phyloP scores from a whole-genome alignment of 352 stramenopile species.

The Phytophthora parvispora region DNA sequence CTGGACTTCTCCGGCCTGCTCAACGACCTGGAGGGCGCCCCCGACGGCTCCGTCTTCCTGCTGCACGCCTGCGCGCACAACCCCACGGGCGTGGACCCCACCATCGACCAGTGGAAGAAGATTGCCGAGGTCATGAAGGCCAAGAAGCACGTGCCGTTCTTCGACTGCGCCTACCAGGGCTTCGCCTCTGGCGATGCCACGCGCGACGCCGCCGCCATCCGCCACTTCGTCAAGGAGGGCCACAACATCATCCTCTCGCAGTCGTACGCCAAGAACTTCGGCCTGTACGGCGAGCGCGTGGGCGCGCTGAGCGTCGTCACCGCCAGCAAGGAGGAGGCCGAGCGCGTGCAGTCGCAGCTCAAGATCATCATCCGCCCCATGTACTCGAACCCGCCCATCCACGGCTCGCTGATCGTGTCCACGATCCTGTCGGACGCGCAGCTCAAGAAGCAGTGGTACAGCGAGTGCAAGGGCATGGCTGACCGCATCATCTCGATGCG shows the following conservation, averaged over 20 bases:
- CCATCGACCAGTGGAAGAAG: conserved; percentile 98
- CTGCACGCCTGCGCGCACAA: conserved; percentile 99
- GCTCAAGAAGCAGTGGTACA: conserved; percentile 95
- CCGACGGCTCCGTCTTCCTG: conserved; percentile 96
- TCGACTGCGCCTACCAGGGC: conserved; percentile 99
- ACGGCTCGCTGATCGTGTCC: conserved; percentile 98
- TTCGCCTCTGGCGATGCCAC: conserved; percentile 98
- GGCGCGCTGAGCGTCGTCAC: conserved; percentile 98
- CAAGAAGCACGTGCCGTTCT: conserved; percentile 98
- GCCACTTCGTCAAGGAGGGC: conserved; percentile 99
- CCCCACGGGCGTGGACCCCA: conserved; percentile 98
- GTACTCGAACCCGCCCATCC: conserved; percentile 99
- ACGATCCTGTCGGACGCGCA: conserved; percentile 95
- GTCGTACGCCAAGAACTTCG: conserved; percentile 99
- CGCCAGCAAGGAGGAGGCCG: conserved; percentile 94
- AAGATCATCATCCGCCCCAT: conserved; percentile 99
- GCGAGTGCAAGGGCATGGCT: conserved; percentile 97
- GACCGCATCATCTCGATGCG: conserved; percentile 97
- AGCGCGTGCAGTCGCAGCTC: conserved; percentile 97
- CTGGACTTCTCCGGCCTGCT: conserved; percentile 97
- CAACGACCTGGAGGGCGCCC: conserved; percentile 95
- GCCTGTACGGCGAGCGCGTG: conserved; percentile 99
- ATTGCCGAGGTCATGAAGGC: conserved; percentile 97
- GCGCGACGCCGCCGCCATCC: conserved; percentile 96
- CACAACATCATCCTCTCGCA: conserved; percentile 98